phyloP scores from a whole-genome alignment of 2,329 filamentous ascomycete genomes.

The Elsinoe arachidis region DNA sequence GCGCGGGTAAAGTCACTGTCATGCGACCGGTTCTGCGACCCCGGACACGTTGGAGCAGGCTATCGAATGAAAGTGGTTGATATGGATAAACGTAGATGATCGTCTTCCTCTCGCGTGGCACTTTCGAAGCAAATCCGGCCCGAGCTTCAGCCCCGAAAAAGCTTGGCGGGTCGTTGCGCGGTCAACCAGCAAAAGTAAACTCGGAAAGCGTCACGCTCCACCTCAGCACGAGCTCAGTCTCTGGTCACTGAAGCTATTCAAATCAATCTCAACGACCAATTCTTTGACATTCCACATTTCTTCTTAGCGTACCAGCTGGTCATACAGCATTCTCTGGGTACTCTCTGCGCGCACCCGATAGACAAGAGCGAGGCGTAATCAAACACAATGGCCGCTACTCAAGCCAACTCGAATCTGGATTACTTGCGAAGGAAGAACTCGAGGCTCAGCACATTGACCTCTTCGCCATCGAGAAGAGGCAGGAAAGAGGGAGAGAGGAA shows the following conservation, averaged over 20 bases:
- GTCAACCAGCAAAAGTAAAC: conserved; percentile 5
- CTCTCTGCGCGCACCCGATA: too few species aligned
- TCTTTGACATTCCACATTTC: conserved; percentile 4
- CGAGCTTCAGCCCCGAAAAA: neutral
- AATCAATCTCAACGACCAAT: neutral
- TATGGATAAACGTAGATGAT: conserved; percentile 1
- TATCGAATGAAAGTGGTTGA: neutral
- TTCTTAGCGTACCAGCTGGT: conserved; percentile 6
- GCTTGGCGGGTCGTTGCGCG: conserved; percentile 2
- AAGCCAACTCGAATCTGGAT: conserved; percentile 42
- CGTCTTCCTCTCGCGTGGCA: neutral
- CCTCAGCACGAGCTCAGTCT: too few species aligned
- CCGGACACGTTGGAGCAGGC: neutral
- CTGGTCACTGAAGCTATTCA: neutral
- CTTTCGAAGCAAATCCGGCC: neutral
- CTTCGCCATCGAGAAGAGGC: conserved; percentile 35
- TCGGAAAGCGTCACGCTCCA: neutral
- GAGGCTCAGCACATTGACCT: conserved; percentile 29
- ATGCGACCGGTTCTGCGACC: conserved; percentile 3
- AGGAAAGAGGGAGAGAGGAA: conserved; percentile 52
- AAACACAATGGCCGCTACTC: conserved; percentile 17
- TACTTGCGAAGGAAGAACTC: conserved; percentile 51
- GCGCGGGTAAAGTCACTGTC: neutral
- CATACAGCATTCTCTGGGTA: conserved; percentile 12
- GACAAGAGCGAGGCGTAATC: neutral